Conservation (phyloP, 2,329 filamentous ascomycete species). For the Epichloe scottii region DNA sequence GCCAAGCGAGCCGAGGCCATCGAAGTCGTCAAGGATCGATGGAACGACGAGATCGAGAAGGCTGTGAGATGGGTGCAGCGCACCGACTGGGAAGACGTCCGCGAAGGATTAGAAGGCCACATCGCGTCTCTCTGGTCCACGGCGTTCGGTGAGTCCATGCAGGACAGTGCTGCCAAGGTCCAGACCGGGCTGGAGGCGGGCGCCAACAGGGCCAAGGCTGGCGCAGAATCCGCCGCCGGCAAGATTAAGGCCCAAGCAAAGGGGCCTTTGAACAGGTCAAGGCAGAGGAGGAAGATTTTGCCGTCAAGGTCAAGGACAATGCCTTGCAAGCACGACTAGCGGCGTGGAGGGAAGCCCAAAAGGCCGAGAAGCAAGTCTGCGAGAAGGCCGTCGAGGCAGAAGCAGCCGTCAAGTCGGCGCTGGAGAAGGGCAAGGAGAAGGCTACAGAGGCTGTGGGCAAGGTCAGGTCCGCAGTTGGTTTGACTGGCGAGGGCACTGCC, state of each 20-base stretch:
- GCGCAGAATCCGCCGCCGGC: conserved; percentile 12
- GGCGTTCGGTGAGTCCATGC: conserved; percentile 21
- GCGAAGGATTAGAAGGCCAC: conserved; percentile 42
- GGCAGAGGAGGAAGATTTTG: conserved; percentile 15
- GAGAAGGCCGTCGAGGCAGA: conserved; percentile 23
- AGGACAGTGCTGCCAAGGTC: conserved; percentile 15
- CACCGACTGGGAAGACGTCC: conserved; percentile 51
- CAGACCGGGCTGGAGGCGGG: conserved; percentile 19
- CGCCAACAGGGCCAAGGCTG: conserved; percentile 19
- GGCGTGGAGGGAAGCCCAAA: conserved; percentile 13
- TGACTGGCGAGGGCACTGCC: conserved; percentile 16
- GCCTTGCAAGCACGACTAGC: conserved; percentile 15
- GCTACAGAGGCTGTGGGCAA: conserved; percentile 26
- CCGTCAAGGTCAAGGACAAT: conserved; percentile 15
- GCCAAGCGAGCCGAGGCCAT: conserved; percentile 42
- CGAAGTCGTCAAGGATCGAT: conserved; percentile 61
- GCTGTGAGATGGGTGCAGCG: conserved; percentile 54
- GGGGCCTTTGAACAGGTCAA: conserved; percentile 21
- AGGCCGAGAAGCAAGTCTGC: conserved; percentile 11
- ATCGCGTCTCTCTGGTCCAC: conserved; percentile 32
- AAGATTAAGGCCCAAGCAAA: conserved; percentile 23
- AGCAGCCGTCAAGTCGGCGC: conserved; percentile 23
- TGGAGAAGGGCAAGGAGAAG: conserved; percentile 29
- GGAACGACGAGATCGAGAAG: conserved; percentile 62
- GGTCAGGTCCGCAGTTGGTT: conserved; percentile 23